Base-by-base conservation (phyloP, 331 rosid genomes). In the Pyrus hybrid region DNA sequence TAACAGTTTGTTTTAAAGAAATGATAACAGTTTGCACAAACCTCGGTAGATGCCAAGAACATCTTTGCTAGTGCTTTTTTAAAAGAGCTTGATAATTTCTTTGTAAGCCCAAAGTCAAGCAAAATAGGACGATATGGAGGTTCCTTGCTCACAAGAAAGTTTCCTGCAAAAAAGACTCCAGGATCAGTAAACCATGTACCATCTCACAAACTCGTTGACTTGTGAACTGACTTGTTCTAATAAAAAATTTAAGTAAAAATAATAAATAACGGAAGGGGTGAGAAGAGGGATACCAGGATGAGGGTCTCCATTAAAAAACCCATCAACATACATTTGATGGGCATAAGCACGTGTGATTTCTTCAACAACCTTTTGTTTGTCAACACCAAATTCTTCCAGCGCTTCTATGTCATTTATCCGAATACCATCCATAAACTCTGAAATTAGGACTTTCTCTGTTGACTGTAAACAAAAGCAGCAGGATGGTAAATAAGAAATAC, bases 11-110 rank as follows among this genome's bases (percentile, higher is more conserved):
- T 41, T 41, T 11, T 11, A 10, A 41, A 41, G 47, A 41, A 41
- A 0, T 10, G 26, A 23, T 63, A 49, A 7, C 13, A 22, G 13
- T 63, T 68, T 49, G 54, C 49, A 87, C 93, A 83, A 63, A 95
- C 99, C 99, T 95, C 99, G 67, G 90, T 89, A 86, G 97, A 88
- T 66, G 99, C 93, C 85, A 95, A 75, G 87, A 95, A 95, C 99
- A 95, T 95, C 86, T 95, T 95, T 13, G 99, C 99, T 76, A 95
- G 86, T 21, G 97, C 97, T 85, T 89, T 92, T 82, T 89, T 95
- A 70, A 92, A 67, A 73, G 89, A 77, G 78, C 53, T 83, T 22
- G 97, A 88, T 64, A 95, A 76, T 79, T 85, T 80, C 87, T 95
- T 95, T 0, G 99, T 90, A 35, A 95, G 99, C 79, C 99, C 99